These are phyloP conservation scores for Wakefieldia striispora DNA, from an alignment of 768 basidiomycete species.

Conservation along the genomic window DNA sequence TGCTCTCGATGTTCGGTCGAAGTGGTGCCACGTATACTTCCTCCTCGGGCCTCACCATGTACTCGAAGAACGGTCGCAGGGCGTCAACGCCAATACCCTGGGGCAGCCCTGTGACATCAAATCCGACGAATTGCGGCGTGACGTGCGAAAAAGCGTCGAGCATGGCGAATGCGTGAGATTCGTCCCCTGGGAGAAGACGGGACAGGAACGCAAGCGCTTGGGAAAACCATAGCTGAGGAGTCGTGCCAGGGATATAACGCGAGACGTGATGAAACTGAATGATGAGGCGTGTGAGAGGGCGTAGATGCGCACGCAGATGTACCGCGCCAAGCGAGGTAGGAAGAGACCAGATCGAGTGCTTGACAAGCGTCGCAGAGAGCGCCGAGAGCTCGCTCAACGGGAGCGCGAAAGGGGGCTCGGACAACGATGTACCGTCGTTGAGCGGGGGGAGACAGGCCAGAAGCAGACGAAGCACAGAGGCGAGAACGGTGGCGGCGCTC, in stretches of 20 bases:
- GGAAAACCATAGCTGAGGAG: conserved; percentile 61
- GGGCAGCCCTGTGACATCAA: conserved; percentile 22
- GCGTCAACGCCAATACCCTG: conserved; percentile 27
- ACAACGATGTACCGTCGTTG: conserved; percentile 34
- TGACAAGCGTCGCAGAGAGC: conserved; percentile 47
- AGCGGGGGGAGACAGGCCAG: conserved; percentile 54
- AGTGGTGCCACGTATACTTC: conserved; percentile 51
- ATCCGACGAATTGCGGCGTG: conserved; percentile 15
- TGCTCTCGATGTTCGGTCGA: conserved; percentile 49
- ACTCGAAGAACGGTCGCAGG: conserved; percentile 54
- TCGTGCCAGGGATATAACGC: conserved; percentile 50
- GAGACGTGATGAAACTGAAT: conserved; percentile 57
- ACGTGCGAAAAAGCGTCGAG: conserved; percentile 25
- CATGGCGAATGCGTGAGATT: conserved; percentile 49
- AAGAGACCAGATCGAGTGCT: conserved; percentile 51
- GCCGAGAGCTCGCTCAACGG: conserved; percentile 58
- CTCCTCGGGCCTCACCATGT: conserved; percentile 41
- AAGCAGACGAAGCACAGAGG: conserved; percentile 60
- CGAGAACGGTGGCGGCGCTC: conserved; percentile 35
- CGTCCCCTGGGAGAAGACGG: conserved; percentile 71
- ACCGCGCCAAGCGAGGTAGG: conserved; percentile 2
- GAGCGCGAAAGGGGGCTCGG: conserved; percentile 57
- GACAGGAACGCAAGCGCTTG: conserved; percentile 59
- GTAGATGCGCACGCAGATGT: conserved; percentile 22
- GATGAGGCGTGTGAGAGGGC: conserved; percentile 57